These are phyloP conservation scores for Simplicillium sp. DNA, from an alignment of 2,329 filamentous ascomycete genomes.

Conservation along the genomic window DNA sequence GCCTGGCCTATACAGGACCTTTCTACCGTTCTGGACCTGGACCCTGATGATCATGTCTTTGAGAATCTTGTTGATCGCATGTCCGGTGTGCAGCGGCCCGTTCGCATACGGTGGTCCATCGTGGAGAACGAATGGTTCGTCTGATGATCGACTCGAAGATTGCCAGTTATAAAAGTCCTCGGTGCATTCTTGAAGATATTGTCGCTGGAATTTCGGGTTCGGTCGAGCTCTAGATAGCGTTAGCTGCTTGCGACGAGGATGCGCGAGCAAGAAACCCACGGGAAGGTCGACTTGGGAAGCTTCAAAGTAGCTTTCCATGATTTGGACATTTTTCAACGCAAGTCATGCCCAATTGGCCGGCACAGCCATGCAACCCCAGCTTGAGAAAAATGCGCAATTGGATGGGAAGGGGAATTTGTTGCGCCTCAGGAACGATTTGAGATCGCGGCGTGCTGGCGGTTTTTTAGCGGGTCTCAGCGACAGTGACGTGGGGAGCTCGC, in stretches of 20 bases:
- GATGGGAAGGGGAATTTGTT: too few relatives aligned
- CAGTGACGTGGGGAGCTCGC: too few relatives aligned
- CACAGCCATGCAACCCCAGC: neutral
- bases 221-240: conserved; percentile 37
- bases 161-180: conserved; percentile 92
- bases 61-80: conserved; percentile 92
- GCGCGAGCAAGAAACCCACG: conserved; percentile 35
- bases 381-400: too few relatives aligned
- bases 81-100: conserved; percentile 80
- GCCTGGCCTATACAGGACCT: conserved; percentile 76
- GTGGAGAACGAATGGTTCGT: conserved; percentile 68
- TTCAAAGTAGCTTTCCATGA: conserved; percentile 67
- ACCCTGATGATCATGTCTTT: conserved; percentile 88
- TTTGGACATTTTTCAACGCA: conserved; percentile 32
- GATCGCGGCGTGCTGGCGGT: too few relatives aligned
- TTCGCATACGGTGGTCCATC: conserved; percentile 98
- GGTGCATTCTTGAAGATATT: conserved; percentile 67
- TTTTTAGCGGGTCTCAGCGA: too few relatives aligned
- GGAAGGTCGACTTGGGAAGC: conserved; percentile 66
- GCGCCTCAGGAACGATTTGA: too few relatives aligned
- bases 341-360: conserved; percentile 16
- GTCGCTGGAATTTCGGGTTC: conserved; percentile 34
- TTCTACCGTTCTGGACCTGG: conserved; percentile 61
- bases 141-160: conserved; percentile 40
- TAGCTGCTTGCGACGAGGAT: conserved; percentile 4